These are phyloP conservation scores for Mercurialis annua DNA, from an alignment of 345 rosid species.

Conservation along the genomic window DNA sequence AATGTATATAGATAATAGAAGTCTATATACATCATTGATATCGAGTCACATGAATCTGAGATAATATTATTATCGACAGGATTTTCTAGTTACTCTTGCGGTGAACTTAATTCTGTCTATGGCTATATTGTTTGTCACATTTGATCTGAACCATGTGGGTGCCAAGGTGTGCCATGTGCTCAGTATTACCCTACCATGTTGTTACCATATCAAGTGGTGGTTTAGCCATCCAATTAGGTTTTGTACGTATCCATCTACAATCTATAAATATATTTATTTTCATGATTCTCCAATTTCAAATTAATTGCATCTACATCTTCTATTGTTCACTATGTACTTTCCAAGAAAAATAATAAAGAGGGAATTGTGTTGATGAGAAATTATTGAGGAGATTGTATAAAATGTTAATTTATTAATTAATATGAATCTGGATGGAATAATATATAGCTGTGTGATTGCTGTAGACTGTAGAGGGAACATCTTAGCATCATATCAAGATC, in stretches of 20 bases:
- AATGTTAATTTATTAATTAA: too few species aligned
- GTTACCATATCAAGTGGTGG: background rate
- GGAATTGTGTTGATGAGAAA: background rate
- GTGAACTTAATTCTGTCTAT: background rate
- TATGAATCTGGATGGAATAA: background rate
- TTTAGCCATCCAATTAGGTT: background rate
- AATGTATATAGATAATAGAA: too few species aligned
- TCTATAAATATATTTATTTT: background rate
- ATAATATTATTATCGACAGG: too few species aligned
- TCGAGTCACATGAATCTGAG: too few species aligned
- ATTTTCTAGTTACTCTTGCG: background rate
- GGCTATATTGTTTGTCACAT: too few species aligned
- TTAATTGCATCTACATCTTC: background rate
- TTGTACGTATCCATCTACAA: background rate
- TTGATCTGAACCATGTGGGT: conserved; percentile 12
- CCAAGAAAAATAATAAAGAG: background rate
- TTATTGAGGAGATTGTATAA: conserved; percentile 1
- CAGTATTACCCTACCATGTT: conserved; percentile 7
- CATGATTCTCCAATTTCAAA: background rate
- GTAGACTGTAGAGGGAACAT: conserved; percentile 15
- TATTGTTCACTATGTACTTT: background rate
- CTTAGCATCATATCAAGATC: background rate
- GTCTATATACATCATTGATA: too few species aligned
- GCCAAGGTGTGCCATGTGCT: conserved; percentile 17
- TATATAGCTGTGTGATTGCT: conserved; percentile 13